Conservation (phyloP, 345 rosid species). For the Arabis alpina region DNA sequence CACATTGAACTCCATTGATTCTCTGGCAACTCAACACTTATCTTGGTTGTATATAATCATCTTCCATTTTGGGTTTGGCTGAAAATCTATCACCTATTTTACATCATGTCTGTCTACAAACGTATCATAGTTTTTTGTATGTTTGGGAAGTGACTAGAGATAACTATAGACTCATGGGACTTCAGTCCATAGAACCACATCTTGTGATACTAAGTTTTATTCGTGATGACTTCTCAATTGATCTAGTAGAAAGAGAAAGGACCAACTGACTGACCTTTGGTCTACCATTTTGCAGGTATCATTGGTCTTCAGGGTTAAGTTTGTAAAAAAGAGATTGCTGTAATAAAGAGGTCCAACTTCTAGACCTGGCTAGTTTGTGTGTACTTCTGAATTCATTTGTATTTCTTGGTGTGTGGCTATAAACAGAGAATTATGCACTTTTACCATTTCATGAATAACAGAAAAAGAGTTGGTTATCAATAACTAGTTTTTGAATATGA, state of each 20-base stretch:
- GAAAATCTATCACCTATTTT: not conserved
- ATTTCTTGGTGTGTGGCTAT: slow-evolving; percentile 20
- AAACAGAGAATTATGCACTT: no score
- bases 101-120: slow-evolving; percentile 6
- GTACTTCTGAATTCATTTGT: not conserved
- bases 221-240: not conserved
- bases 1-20: no score
- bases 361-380: slow-evolving; percentile 29
- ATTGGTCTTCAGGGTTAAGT: slow-evolving; percentile 47
- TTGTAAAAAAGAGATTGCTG: slow-evolving; percentile 11
- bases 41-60: slow-evolving; percentile 4
- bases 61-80: slow-evolving; percentile 4
- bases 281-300: slow-evolving; percentile 36
- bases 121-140: not conserved
- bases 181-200: no score
- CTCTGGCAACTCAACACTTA: no score
- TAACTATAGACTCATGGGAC: no score
- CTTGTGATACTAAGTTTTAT: slow-evolving; percentile 8
- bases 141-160: slow-evolving; percentile 17
- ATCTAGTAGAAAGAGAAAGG: not conserved
- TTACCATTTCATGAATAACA: no score
- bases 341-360: slow-evolving; percentile 32
- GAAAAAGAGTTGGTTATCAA: no score
- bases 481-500: no score
- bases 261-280: slow-evolving; percentile 13